Percentiles rank a stretch among this genome's conserved stretches.
Evolutionary conservation across 768 basidiomycete species (phyloP).

Genomic region (Saitozyma sp.): DNA sequence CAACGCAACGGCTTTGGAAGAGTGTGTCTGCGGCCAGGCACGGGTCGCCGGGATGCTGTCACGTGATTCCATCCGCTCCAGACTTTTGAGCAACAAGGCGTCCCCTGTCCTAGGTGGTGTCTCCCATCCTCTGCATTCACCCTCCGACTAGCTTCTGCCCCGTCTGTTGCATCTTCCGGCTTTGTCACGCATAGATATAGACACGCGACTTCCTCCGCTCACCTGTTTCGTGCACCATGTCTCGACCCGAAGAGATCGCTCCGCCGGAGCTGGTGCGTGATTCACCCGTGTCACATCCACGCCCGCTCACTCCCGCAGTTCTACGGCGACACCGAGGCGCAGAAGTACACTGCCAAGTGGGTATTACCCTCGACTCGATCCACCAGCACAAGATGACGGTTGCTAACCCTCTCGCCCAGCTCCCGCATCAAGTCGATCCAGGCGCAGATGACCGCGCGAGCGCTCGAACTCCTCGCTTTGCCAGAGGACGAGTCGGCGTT

Average conservation of each 20-base stretch:
- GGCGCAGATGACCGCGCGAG: conserved; percentile 94
- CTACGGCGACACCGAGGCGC: conserved; percentile 92
- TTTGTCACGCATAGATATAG: no score
- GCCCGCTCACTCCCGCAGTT: conserved; percentile 62
- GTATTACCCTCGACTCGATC: conserved; percentile 23
- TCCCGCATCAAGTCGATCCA: conserved; percentile 96
- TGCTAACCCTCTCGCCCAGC: conserved; percentile 54
- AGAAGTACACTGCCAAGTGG: conserved; percentile 95
- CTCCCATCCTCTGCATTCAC: no score
- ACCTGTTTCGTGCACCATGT: conserved; percentile 58
- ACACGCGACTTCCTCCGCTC: no score
- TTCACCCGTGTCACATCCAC: neutral
- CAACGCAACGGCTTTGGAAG: no score
- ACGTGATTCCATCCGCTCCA: no score
- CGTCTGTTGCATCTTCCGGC: no score
- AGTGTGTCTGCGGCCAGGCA: no score
- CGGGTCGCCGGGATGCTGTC: no score
- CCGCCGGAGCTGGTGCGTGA: conserved; percentile 83
- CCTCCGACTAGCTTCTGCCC: no score
- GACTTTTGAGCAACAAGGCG: no score
- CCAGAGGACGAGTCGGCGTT: conserved; percentile 77
- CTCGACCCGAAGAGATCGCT: conserved; percentile 80
- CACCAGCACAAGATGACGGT: conserved; percentile 4
- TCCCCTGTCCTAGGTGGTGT: no score
- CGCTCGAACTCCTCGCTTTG: conserved; percentile 83